Conservation (phyloP, 148 eudicot genomes). For the Camellia lanceoleosa region DNA sequence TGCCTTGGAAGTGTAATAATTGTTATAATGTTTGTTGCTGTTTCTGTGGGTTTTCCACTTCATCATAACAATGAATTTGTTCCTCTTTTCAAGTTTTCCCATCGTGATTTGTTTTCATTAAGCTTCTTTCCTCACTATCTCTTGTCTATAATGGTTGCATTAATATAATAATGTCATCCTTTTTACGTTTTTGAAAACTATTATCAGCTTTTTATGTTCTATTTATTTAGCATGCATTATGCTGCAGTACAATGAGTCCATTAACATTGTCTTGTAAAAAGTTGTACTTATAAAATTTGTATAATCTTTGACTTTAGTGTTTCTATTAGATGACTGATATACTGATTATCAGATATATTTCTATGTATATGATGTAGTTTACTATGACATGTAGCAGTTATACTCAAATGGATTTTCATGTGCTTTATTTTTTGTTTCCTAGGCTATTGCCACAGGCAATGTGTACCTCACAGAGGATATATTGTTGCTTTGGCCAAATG, state of each 20-base stretch:
- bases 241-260: not conserved
- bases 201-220: not conserved
- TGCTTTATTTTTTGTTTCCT: constrained; percentile 18
- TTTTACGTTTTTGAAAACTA: not conserved
- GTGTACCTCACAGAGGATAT: constrained; percentile 36
- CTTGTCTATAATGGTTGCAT: not conserved
- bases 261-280: not conserved
- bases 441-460: constrained; percentile 53
- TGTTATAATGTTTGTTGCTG: not conserved
- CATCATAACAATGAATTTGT: not conserved
- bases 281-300: not conserved
- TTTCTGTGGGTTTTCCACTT: not conserved
- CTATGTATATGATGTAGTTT: not conserved
- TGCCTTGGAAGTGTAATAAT: not conserved
- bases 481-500: constrained; percentile 38
- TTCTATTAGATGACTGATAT: not conserved
- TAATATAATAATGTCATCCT: not conserved
- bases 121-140: not conserved
- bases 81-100: not conserved
- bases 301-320: not conserved
- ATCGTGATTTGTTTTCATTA: not conserved
- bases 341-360: not conserved
- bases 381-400: not conserved
- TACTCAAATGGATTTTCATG: not conserved
- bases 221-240: not conserved